Base-by-base conservation (phyloP, 2,329 filamentous ascomycete species). In the Sordariomycetes sp. region DNA sequence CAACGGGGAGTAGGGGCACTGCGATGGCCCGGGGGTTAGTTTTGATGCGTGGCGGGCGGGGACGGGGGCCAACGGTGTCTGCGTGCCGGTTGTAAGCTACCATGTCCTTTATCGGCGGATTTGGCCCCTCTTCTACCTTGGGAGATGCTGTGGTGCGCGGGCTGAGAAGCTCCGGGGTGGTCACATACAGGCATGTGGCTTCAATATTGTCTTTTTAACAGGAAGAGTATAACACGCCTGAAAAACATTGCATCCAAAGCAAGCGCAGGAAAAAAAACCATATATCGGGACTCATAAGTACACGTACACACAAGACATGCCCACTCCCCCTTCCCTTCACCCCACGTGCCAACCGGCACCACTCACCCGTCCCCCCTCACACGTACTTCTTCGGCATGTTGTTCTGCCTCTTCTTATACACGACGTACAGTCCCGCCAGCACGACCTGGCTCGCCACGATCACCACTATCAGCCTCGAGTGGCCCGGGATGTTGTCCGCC, bases 371-470 rank as follows among this genome's bases (percentile, higher is more conserved):
- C 28, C 28, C 28, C 28, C 32, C 58, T 67, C 77, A 96, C 69
- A 96, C 74, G 71, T 91, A 97, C 75, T 97, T 97, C 80, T 96
- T 96, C n/a, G 90, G 90, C 28, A 35, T 53, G 34, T 53, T 28
- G 71, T 79, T 84, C 46, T 82, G 79, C 72, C 87, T 83, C 67
- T 87, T 85, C 80, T 96, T 96, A 74, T 96, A 96, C 60, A 86
- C 69, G 43, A 90, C 70, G 68, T 92, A 96, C 1, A 78, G 81
- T 2, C 72, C 83, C 0, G 83, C 82, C 35, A 95, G 75, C 63
- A 90, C 69, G 54, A 89, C 68, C 73, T 97, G 91, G 62, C 89
- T 83, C 20, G 81, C 85, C 59, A 96, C 76, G 60, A 96, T 79
- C 60, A 91, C 74, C 65, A 87, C 79, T 62, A 96, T 81, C 64